Percentiles rank a stretch among this genome's conserved stretches.
phyloP scores from a whole-genome alignment of 2,329 filamentous ascomycete species.

The Amauroascus niger region DNA sequence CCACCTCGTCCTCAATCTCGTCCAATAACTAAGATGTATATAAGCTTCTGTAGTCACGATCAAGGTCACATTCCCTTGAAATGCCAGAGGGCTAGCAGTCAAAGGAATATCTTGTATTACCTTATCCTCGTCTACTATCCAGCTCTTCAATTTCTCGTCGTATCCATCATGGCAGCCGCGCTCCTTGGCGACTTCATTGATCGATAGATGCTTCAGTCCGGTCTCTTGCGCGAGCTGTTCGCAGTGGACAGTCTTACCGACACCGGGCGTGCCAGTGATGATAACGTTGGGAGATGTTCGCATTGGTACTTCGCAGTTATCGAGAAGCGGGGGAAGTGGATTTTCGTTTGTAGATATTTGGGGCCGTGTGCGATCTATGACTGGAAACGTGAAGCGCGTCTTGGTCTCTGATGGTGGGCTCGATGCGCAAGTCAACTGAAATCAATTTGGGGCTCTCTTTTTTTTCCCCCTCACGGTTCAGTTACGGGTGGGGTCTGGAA shows the following conservation, averaged over 20 bases:
- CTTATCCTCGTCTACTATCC: slow-evolving; percentile 96
- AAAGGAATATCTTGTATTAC: slow-evolving; percentile 36
- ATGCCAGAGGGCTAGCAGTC: background rate
- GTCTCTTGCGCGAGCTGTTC: slow-evolving; percentile 67
- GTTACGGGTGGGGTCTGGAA: background rate
- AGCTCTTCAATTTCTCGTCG: slow-evolving; percentile 75
- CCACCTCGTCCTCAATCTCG: slow-evolving; percentile 71
- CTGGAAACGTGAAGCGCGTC: too few species aligned
- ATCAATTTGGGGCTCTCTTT: background rate
- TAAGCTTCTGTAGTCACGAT: background rate
- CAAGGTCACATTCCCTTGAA: background rate
- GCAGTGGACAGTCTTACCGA: slow-evolving; percentile 90
- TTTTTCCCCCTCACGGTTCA: too few species aligned
- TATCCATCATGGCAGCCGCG: slow-evolving; percentile 77
- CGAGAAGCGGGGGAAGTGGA: too few species aligned
- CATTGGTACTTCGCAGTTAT: too few species aligned
- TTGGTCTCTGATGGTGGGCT: too few species aligned
- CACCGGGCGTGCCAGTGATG: slow-evolving; percentile 87
- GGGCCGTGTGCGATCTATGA: background rate
- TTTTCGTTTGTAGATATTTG: too few species aligned
- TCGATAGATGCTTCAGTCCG: slow-evolving; percentile 69
- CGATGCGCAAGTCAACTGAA: background rate
- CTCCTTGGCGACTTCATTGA: slow-evolving; percentile 89
- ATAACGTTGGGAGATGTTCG: slow-evolving; percentile 68
- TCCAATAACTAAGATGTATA: slow-evolving; percentile 58